Percentiles rank a stretch among this genome's conserved stretches.
phyloP scores from a whole-genome alignment of 1,139 yeast species.

The Candida sp. region DNA sequence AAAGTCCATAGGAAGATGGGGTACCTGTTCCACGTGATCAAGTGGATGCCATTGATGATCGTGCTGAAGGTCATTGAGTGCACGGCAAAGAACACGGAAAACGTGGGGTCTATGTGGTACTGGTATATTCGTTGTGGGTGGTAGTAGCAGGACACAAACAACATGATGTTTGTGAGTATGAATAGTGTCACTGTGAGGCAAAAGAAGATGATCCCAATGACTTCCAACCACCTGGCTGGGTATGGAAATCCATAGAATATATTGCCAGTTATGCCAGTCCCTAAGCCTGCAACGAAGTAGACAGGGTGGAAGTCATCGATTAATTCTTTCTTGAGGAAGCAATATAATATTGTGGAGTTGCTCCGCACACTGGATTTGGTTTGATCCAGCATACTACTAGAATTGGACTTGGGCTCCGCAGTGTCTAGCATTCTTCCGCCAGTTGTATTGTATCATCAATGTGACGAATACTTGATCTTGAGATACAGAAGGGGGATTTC shows the following conservation, averaged over 20 bases:
- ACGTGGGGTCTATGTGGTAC: conserved; percentile 46
- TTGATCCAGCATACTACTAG: neutral
- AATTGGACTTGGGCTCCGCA: neutral
- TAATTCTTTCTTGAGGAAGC: conserved; percentile 8
- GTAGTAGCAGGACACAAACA: conserved; percentile 8
- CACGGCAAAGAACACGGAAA: conserved; percentile 72
- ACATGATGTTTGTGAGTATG: conserved; percentile 26
- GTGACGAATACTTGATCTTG: neutral
- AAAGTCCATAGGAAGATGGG: conserved; percentile 14
- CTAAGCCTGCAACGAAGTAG: conserved; percentile 79
- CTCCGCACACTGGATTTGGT: neutral
- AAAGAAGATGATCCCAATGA: conserved; percentile 58
- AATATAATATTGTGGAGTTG: neutral
- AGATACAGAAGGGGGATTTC: too few species aligned
- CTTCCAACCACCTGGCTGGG: conserved; percentile 59
- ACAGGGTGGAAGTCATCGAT: conserved; percentile 36
- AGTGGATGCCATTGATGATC: conserved; percentile 50
- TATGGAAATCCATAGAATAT: conserved; percentile 70
- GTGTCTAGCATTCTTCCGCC: neutral
- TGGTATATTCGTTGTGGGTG: conserved; percentile 30
- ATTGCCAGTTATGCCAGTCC: conserved; percentile 72
- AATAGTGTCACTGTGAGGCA: conserved; percentile 40
- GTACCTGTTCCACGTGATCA: conserved; percentile 38
- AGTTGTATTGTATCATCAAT: neutral
- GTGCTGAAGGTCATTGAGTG: conserved; percentile 79